Evolutionary conservation across 2,329 filamentous ascomycete genomes (phyloP).

Genomic region (Magnaporthiopsis rhizophila): DNA sequence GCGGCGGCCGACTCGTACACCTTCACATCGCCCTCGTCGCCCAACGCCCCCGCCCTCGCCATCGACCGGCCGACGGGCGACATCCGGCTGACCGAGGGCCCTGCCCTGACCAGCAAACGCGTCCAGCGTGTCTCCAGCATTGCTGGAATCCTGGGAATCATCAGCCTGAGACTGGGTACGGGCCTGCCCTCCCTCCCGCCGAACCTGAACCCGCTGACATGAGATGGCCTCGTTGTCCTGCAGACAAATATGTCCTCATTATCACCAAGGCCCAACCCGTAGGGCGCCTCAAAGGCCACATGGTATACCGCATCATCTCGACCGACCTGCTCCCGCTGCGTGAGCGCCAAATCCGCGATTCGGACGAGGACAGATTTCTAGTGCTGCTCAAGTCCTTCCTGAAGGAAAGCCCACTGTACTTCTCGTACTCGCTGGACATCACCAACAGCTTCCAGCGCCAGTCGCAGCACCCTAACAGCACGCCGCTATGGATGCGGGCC

Average conservation of each 20-base stretch:
- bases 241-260: constrained; percentile 91
- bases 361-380: constrained; percentile 90
- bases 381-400: constrained; percentile 73
- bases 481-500: constrained; percentile 81
- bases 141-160: constrained; percentile 86
- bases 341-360: constrained; percentile 83
- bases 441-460: constrained; percentile 97
- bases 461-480: constrained; percentile 60
- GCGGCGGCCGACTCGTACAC: constrained; percentile 87
- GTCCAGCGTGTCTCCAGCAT: constrained; percentile 74
- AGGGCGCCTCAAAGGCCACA: constrained; percentile 87
- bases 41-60: constrained; percentile 77
- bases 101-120: constrained; percentile 66
- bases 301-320: constrained; percentile 85
- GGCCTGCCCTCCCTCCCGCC: not conserved
- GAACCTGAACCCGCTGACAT: constrained; percentile 7
- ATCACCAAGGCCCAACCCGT: constrained; percentile 92
- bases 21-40: constrained; percentile 91
- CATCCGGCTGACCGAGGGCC: constrained; percentile 73
- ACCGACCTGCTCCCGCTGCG: constrained; percentile 92
- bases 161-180: constrained; percentile 85
- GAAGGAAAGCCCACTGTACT: constrained; percentile 86
- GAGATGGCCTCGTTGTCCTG: constrained; percentile 1
- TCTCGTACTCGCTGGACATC: constrained; percentile 93
- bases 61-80: constrained; percentile 91